Conservation (phyloP, 352 stramenopile genomes). For the Phytophthora megakarya region DNA sequence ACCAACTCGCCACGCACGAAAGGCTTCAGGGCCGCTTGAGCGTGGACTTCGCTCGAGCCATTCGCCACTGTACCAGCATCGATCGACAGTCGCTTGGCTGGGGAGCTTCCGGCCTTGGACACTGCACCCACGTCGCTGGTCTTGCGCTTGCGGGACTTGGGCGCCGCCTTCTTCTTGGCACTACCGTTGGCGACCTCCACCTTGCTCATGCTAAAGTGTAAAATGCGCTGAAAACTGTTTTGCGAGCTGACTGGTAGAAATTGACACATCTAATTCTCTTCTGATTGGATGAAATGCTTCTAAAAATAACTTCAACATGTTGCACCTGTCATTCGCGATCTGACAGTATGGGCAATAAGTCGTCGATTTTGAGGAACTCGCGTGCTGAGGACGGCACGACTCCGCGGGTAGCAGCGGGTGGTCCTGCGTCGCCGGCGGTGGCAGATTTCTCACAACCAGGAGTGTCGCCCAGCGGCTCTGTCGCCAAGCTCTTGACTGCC, state of each 20-base stretch:
- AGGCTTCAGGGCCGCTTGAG: slow-evolving; percentile 57
- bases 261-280: neutral
- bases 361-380: slow-evolving; percentile 59
- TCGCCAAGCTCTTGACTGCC: slow-evolving; percentile 29
- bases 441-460: slow-evolving; percentile 14
- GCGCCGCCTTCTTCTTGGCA: slow-evolving; percentile 73
- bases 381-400: slow-evolving; percentile 27
- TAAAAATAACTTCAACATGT: slow-evolving; percentile 33
- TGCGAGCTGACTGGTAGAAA: neutral
- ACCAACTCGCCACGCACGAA: slow-evolving; percentile 78
- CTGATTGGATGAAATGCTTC: neutral
- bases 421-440: slow-evolving; percentile 1
- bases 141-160: slow-evolving; percentile 80
- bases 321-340: neutral
- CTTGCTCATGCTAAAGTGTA: slow-evolving; percentile 42
- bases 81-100: slow-evolving; percentile 38
- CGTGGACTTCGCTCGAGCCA: slow-evolving; percentile 16
- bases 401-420: slow-evolving; percentile 8
- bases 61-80: slow-evolving; percentile 16
- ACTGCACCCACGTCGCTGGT: slow-evolving; percentile 54
- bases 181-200: slow-evolving; percentile 13
- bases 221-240: neutral
- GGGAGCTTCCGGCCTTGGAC: slow-evolving; percentile 38
- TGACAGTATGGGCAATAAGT: slow-evolving; percentile 60
- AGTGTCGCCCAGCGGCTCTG: slow-evolving; percentile 6